A percentile compares a stretch with the other conserved stretches of the same genome.
Evolutionary conservation across 352 stramenopile species (phyloP).

Genomic region (Phytophthora constricta): DNA sequence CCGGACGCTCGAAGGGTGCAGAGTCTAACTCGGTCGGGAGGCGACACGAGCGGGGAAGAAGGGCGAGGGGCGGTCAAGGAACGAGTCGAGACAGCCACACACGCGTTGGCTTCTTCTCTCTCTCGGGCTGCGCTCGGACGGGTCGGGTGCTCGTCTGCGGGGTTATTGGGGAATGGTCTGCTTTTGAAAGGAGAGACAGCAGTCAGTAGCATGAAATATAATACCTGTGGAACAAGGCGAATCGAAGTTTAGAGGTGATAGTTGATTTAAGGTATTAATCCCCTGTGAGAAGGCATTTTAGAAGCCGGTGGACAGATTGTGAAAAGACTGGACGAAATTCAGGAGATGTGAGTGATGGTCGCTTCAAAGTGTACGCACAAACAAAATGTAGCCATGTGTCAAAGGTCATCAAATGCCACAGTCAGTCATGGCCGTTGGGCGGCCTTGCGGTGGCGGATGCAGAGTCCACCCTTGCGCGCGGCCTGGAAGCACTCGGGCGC

Average conservation of each 20-base stretch:
- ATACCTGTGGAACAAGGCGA: no score
- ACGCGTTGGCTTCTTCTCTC: slow-evolving; percentile 32
- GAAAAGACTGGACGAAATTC: no score
- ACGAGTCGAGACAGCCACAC: slow-evolving; percentile 52
- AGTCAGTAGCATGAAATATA: no score
- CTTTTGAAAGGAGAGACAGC: neutral
- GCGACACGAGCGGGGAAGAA: slow-evolving; percentile 44
- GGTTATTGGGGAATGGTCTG: slow-evolving; percentile 27
- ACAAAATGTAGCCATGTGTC: neutral
- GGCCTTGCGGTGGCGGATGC: slow-evolving; percentile 77
- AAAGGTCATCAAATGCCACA: no score
- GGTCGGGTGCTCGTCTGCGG: neutral
- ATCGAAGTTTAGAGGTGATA: no score
- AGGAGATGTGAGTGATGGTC: slow-evolving; percentile 44
- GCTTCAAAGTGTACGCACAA: no score
- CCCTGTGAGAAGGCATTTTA: no score
- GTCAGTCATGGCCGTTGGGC: slow-evolving; percentile 9
- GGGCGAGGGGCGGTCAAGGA: slow-evolving; percentile 38
- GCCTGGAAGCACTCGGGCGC: slow-evolving; percentile 80
- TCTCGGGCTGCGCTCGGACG: slow-evolving; percentile 12
- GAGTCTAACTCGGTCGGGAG: slow-evolving; percentile 46
- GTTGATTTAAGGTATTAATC: no score
- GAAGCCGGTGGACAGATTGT: no score
- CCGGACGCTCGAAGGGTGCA: slow-evolving; percentile 30
- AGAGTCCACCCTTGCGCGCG: slow-evolving; percentile 77